Conservation (phyloP, 129 eudicot genomes). For the Artemisia argyi region DNA sequence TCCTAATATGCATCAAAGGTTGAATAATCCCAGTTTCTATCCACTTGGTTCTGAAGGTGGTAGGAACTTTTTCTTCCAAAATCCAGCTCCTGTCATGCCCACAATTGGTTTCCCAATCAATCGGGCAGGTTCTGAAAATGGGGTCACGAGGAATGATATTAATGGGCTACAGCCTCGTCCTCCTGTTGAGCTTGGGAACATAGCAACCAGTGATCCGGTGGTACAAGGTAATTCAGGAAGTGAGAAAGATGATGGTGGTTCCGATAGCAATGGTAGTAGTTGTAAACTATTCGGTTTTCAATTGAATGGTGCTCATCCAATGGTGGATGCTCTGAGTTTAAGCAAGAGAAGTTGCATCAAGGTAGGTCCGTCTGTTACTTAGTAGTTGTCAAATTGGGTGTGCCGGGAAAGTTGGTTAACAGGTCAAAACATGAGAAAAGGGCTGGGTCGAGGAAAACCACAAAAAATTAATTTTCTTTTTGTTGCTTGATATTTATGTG, state of each 20-base stretch:
- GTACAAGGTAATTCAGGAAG: constrained; percentile 39
- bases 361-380: constrained; percentile 37
- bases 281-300: constrained; percentile 78
- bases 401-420: not conserved
- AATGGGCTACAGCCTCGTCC: constrained; percentile 24
- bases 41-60: constrained; percentile 83
- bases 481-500: too few species aligned
- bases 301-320: constrained; percentile 47
- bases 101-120: constrained; percentile 39
- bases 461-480: too few species aligned
- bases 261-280: constrained; percentile 42
- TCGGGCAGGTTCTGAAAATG: constrained; percentile 34
- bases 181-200: constrained; percentile 38
- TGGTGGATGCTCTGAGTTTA: constrained; percentile 45
- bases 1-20: constrained; percentile 43
- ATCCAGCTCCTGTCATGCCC: constrained; percentile 33
- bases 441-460: too few species aligned
- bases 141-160: constrained; percentile 29
- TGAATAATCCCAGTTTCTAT: constrained; percentile 42
- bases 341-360: constrained; percentile 85
- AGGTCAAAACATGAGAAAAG: not conserved
- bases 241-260: constrained; percentile 38
- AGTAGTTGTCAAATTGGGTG: not conserved
- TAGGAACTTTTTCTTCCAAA: constrained; percentile 55
- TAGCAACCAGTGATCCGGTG: constrained; percentile 21